These are phyloP conservation scores for Trichoderma koningiopsis DNA, from an alignment of 2,329 filamentous ascomycete genomes.

Conservation along the genomic window DNA sequence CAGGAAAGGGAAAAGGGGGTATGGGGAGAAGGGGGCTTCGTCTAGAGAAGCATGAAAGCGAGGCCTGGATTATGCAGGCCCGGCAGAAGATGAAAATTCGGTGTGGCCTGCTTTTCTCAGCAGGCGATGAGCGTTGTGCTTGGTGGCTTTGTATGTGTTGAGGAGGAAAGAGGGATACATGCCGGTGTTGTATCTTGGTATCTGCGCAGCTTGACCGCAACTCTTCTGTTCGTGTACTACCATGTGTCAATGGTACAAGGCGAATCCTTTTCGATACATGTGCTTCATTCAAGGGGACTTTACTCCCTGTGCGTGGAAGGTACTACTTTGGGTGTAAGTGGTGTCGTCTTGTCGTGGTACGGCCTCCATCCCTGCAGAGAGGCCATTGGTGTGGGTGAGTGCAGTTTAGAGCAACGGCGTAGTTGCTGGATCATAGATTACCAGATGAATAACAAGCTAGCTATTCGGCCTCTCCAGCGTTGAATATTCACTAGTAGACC, in stretches of 20 bases:
- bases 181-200: not conserved
- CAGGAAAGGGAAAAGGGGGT: not conserved
- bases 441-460: constrained; percentile 1
- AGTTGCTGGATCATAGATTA: not conserved
- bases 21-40: not conserved
- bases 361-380: not conserved
- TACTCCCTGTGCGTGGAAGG: not conserved
- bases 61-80: constrained; percentile 11
- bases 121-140: not conserved
- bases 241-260: not conserved
- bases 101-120: not conserved
- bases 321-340: not conserved
- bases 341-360: not conserved
- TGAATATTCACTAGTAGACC: not conserved
- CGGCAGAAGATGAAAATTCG: not conserved
- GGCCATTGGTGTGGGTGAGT: not conserved
- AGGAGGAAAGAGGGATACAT: not conserved
- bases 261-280: not conserved
- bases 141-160: not conserved
- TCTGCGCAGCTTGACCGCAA: not conserved
- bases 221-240: not conserved
- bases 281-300: not conserved
- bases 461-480: not conserved
- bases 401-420: not conserved
- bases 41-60: not conserved